Evolutionary conservation across 805 yeast genomes (phyloP).

Genomic region (Schwanniomyces polymorphus): DNA sequence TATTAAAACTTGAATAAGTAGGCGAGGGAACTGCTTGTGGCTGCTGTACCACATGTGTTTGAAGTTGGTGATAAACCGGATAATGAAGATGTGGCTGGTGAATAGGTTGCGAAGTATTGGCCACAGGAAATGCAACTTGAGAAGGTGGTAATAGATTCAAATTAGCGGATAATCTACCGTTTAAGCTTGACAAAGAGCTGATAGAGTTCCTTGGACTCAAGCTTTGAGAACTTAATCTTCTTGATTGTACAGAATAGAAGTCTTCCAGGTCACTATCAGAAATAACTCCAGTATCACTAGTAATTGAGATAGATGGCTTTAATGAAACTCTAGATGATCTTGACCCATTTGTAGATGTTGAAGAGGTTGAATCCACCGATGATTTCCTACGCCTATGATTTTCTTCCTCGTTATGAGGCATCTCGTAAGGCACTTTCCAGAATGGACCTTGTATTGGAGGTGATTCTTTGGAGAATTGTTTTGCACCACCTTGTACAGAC

Average conservation of each 20-base stretch:
- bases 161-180: conserved; percentile 26
- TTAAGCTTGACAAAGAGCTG: conserved; percentile 28
- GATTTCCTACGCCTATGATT: conserved; percentile 39
- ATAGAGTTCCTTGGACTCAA: conserved; percentile 35
- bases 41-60: conserved; percentile 12
- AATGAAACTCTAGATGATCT: conserved; percentile 24
- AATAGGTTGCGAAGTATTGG: conserved; percentile 10
- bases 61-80: conserved; percentile 13
- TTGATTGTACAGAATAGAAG: conserved; percentile 26
- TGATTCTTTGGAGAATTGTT: conserved; percentile 8
- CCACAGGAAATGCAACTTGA: conserved; percentile 6
- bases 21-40: conserved; percentile 1
- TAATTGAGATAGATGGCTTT: conserved; percentile 21
- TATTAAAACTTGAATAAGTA: conserved; percentile 10
- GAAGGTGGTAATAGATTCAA: conserved; percentile 6
- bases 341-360: conserved; percentile 43
- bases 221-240: conserved; percentile 15
- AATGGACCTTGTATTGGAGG: conserved; percentile 47
- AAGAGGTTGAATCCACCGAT: conserved; percentile 51
- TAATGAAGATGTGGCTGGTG: background rate
- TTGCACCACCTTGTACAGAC: conserved; percentile 2
- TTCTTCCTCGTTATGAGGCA: conserved; percentile 33
- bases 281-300: conserved; percentile 18
- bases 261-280: conserved; percentile 36
- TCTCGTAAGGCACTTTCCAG: conserved; percentile 65